phyloP scores from a whole-genome alignment of 2,329 filamentous ascomycete genomes.

The Mycosphaerella sp. region DNA sequence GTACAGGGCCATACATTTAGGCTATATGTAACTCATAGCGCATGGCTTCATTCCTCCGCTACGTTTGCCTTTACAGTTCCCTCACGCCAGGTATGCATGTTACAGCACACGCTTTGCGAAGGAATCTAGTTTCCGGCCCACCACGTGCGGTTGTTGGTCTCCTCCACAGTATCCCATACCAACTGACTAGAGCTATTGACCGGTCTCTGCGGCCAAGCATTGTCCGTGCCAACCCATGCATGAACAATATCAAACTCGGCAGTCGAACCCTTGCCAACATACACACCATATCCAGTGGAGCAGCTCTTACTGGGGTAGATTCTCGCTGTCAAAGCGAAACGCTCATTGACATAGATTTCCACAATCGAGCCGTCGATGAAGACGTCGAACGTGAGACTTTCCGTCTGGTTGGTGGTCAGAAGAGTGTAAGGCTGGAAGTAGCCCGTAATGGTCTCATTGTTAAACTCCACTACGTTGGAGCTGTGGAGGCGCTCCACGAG shows the following conservation, averaged over 20 bases:
- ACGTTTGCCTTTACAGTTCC: not conserved
- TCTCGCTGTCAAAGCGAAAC: constrained; percentile 38
- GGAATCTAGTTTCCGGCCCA: constrained; percentile 35
- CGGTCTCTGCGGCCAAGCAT: constrained; percentile 40
- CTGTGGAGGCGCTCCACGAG: constrained; percentile 41
- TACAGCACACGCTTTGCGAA: not conserved
- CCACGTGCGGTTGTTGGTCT: constrained; percentile 44
- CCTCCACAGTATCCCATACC: constrained; percentile 38
- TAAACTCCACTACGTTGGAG: constrained; percentile 38
- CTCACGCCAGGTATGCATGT: not conserved
- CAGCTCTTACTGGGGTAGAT: constrained; percentile 43
- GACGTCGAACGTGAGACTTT: constrained; percentile 40
- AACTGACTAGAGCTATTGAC: constrained; percentile 37
- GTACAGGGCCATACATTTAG: too few species aligned
- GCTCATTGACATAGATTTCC: constrained; percentile 44
- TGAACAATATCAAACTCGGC: constrained; percentile 35
- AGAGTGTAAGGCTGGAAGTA: constrained; percentile 44
- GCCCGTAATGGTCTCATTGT: constrained; percentile 40
- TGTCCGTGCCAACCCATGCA: constrained; percentile 37
- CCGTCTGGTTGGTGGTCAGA: constrained; percentile 22
- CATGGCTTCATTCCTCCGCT: too few species aligned
- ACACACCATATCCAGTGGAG: constrained; percentile 41
- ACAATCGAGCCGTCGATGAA: constrained; percentile 45
- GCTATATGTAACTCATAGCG: too few species aligned
- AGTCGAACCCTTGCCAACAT: constrained; percentile 34